Base-by-base conservation (phyloP, 2,329 filamentous ascomycete genomes). In the Colletotrichum orchidophilum region DNA sequence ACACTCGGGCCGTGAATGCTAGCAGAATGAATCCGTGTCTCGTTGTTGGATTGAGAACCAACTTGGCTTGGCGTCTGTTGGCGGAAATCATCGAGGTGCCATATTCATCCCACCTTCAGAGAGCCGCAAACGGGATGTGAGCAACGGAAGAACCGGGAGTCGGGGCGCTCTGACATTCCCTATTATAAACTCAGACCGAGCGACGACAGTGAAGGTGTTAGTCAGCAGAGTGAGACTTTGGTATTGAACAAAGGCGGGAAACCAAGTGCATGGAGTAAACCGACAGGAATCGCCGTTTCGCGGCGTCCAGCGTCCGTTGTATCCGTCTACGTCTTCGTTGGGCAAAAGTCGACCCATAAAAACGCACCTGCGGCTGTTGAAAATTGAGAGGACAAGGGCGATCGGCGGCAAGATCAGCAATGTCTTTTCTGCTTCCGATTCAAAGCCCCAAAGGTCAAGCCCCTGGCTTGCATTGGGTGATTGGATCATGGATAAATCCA, bases 351-450 rank as follows among this genome's bases (percentile, higher is more conserved):
- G 39, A 46, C 39, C 39, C 39, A 46, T 46, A 9, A 21, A 46
- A 33, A 46, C n/a, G 18, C 39, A 46, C 18, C 3, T 46, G 39
- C 18, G 39, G 39, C 39, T 46, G 18, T 46, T n/a, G 18, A 46
- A 46, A 46, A 15, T 9, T 31, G 58, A 21, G 35, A 33, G 21
- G 33, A 33, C 7, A 29, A 31, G 5, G 53, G 42, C 21, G 61
- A 70, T 70, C 66, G 61, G 21, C 66, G 12, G 18, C 21, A 35
- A 46, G 66, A 66, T 66, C 62, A 60, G 62, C 54, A 13, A 27
- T 35, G 11, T n/a, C 12, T 63, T 39, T 42, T 49, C 27, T 49
- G 31, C 24, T 46, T 57, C 39, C 52, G 12, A n/a, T 33, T 57
- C 18, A n/a, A 4, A 46, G 39, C 39, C 39, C 21, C 18, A 21